Percentiles rank a stretch among this genome's conserved stretches.
These are phyloP conservation scores for Epichloe scottii DNA, from an alignment of 2,329 filamentous ascomycete species.

Conservation along the genomic window DNA sequence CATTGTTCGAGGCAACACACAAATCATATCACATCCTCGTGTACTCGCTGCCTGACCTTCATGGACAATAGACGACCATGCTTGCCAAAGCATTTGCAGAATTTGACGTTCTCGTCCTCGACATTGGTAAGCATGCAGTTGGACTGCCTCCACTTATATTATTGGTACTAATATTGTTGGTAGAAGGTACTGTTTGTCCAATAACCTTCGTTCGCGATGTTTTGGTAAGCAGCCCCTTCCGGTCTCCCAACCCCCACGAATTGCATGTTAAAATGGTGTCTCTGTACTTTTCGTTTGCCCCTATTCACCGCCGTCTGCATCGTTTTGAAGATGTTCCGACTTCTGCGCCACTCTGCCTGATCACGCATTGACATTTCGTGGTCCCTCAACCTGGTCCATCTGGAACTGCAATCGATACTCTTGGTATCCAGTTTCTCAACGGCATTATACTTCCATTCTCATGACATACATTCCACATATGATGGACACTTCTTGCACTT, in stretches of 20 bases:
- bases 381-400: not conserved
- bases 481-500: not conserved
- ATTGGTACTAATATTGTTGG: constrained; percentile 3
- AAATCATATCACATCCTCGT: too few species aligned
- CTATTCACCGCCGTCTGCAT: not conserved
- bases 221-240: constrained; percentile 45
- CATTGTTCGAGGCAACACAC: too few species aligned
- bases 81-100: constrained; percentile 12
- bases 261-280: not conserved
- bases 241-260: not conserved
- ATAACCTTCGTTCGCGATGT: constrained; percentile 78
- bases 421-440: not conserved
- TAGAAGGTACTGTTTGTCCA: constrained; percentile 72
- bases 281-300: not conserved
- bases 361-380: not conserved
- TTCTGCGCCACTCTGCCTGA: not conserved
- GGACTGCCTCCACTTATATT: constrained; percentile 1
- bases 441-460: not conserved
- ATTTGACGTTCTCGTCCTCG: constrained; percentile 22
- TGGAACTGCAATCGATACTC: not conserved
- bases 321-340: not conserved
- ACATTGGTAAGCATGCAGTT: constrained; percentile 20
- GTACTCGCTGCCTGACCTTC: too few species aligned
- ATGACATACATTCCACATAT: too few species aligned
- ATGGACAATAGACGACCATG: not conserved